Evolutionary conservation across 1,284 basidiomycete species (phyloP).

Genomic region (Fomitopsis palustris): DNA sequence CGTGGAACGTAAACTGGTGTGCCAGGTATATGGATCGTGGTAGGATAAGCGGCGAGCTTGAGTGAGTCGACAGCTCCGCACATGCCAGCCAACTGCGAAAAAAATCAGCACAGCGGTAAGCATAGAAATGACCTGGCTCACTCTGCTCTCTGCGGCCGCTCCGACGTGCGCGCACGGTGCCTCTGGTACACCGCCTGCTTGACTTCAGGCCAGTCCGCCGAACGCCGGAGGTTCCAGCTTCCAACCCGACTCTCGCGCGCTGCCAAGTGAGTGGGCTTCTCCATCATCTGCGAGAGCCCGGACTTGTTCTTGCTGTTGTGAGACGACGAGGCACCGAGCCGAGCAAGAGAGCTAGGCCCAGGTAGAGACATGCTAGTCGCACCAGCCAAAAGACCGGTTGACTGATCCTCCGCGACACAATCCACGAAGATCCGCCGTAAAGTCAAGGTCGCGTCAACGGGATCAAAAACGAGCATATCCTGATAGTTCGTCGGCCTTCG

Average conservation of each 20-base stretch:
- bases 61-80: conserved; percentile 77
- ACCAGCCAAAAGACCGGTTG: conserved; percentile 34
- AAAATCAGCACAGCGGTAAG: conserved; percentile 4
- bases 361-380: conserved; percentile 44
- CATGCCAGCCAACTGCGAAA: conserved; percentile 60
- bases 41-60: conserved; percentile 52
- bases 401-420: conserved; percentile 28
- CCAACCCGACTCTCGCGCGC: conserved; percentile 56
- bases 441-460: conserved; percentile 51
- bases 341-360: conserved; percentile 36
- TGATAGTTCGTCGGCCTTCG: conserved; percentile 46
- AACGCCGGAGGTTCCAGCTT: conserved; percentile 62
- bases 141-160: conserved; percentile 19
- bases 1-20: conserved; percentile 78
- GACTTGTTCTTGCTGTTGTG: conserved; percentile 22
- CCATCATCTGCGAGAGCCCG: conserved; percentile 32
- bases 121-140: conserved; percentile 13
- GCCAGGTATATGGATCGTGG: conserved; percentile 76
- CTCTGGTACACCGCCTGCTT: conserved; percentile 32
- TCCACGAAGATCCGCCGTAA: conserved; percentile 53
- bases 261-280: conserved; percentile 40
- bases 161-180: conserved; percentile 1
- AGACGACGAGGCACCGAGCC: conserved; percentile 21
- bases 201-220: conserved; percentile 53
- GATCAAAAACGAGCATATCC: conserved; percentile 65